A percentile compares a stretch with the other conserved stretches of the same genome.
Evolutionary conservation across 495 filamentous ascomycete species (phyloP).

Genomic region (Platismatia glauca): DNA sequence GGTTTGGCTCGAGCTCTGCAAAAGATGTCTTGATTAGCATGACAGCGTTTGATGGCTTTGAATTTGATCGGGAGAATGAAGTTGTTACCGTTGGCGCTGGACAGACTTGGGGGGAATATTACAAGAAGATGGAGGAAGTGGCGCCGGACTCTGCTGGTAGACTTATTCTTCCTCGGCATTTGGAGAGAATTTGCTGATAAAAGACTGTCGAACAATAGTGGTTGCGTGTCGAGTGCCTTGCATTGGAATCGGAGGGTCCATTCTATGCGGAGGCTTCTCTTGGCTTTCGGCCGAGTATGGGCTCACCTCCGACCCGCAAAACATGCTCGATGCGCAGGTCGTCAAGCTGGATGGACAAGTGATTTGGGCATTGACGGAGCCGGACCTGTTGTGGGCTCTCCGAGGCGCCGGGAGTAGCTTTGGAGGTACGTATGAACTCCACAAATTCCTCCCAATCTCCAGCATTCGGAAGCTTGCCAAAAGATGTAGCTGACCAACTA

Average conservation of each 20-base stretch:
- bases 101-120: neutral
- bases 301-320: neutral
- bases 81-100: neutral
- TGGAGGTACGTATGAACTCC: neutral
- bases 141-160: neutral
- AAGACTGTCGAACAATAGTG: neutral
- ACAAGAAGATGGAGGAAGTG: neutral
- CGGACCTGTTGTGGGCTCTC: neutral
- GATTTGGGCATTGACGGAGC: neutral
- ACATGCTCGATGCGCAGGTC: neutral
- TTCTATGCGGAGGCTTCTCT: neutral
- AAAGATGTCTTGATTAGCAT: neutral
- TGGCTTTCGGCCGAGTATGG: neutral
- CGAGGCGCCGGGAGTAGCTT: neutral
- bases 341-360: neutral
- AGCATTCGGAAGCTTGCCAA: neutral
- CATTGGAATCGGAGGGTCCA: neutral
- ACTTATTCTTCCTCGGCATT: neutral
- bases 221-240: neutral
- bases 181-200: neutral
- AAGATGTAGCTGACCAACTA: neutral
- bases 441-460: neutral
- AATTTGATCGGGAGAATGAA: neutral
- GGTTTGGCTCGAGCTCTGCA: neutral
- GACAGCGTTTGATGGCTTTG: neutral